A percentile compares a stretch with the other conserved stretches of the same genome.
These are phyloP conservation scores for Lineolata rhizophorae DNA, from an alignment of 495 filamentous ascomycete genomes.

Conservation along the genomic window DNA sequence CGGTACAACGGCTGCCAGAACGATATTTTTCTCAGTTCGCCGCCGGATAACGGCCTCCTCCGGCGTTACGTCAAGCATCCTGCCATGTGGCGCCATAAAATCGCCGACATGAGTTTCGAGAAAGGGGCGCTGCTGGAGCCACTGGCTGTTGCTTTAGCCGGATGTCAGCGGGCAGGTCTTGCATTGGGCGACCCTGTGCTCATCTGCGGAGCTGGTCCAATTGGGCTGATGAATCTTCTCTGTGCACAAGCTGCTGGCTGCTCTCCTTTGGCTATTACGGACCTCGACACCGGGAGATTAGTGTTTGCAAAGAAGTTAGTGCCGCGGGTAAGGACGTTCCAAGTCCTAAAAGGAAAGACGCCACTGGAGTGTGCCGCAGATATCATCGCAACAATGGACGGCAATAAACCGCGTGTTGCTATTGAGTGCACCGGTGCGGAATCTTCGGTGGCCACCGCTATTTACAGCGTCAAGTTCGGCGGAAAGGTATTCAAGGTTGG, in stretches of 20 bases:
- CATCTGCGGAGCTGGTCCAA: constrained; percentile 78
- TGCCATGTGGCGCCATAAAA: constrained; percentile 83
- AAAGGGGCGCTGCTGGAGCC: constrained; percentile 76
- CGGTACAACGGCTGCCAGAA: constrained; percentile 82
- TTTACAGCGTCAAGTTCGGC: constrained; percentile 76
- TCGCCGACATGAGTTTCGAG: constrained; percentile 71
- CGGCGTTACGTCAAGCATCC: constrained; percentile 86
- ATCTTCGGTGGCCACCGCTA: constrained; percentile 60
- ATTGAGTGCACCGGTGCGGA: constrained; percentile 92
- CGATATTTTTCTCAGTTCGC: constrained; percentile 69
- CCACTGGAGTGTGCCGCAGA: constrained; percentile 48
- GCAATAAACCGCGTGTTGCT: constrained; percentile 51
- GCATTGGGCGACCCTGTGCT: constrained; percentile 64
- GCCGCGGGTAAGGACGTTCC: constrained; percentile 51
- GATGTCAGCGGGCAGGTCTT: constrained; percentile 55
- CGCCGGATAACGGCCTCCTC: constrained; percentile 66
- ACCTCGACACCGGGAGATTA: constrained; percentile 71
- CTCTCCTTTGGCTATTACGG: constrained; percentile 71
- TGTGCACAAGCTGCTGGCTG: constrained; percentile 69
- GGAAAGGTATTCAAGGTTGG: constrained; percentile 88
- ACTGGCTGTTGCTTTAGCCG: constrained; percentile 64
- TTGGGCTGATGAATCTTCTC: constrained; percentile 66
- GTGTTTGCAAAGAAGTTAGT: constrained; percentile 61
- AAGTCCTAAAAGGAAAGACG: constrained; percentile 40
- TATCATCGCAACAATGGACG: constrained; percentile 43